Conservation (phyloP, 139 green algal genomes). For the Volvox africanus region DNA sequence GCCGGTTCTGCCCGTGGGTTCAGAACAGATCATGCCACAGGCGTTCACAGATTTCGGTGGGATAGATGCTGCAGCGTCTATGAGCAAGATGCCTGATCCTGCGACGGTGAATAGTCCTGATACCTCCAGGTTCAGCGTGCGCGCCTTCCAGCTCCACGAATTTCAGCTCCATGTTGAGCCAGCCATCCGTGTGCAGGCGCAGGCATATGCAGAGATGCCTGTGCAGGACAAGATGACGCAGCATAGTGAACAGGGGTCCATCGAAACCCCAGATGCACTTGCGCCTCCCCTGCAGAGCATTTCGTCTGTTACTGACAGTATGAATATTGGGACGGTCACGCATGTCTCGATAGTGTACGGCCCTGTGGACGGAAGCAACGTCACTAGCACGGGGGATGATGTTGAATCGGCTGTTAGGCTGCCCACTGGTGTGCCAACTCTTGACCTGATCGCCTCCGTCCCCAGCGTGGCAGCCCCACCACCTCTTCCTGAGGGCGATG, state of each 20-base stretch:
- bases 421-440: too few species aligned
- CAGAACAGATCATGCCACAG: background rate
- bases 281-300: background rate
- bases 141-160: conserved; percentile 33
- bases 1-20: background rate
- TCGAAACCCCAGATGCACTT: background rate
- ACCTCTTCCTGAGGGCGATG: too few species aligned
- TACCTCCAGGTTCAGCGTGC: background rate
- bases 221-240: background rate
- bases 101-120: conserved; percentile 22
- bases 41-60: background rate
- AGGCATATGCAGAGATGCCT: background rate
- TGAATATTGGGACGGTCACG: background rate
- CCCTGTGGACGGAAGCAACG: too few species aligned
- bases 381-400: too few species aligned
- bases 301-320: background rate
- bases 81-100: background rate
- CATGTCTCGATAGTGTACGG: too few species aligned
- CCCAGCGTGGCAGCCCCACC: too few species aligned
- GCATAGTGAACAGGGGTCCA: background rate
- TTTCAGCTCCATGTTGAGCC: background rate
- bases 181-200: background rate
- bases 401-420: too few species aligned
- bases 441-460: too few species aligned
- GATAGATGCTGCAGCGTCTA: background rate